Evolutionary conservation across 2,329 filamentous ascomycete genomes (phyloP), one percentile per base, ranked within the genome.

Genomic region (Alternaria alternata): DNA sequence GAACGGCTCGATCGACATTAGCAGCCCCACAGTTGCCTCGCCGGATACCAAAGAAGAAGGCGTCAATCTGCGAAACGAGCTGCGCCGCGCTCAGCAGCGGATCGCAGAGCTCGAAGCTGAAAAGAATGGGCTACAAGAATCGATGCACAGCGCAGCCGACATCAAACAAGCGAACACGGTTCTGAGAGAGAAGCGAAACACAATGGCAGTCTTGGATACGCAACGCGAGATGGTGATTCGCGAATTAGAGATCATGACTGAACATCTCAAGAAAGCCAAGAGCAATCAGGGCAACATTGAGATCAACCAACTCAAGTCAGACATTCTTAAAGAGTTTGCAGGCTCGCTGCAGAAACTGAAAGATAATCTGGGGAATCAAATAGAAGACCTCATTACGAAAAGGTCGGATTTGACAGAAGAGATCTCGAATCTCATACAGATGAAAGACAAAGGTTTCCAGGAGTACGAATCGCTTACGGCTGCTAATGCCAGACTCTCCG

Each of bases 151-250:
- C 28, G 84, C 85, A 5, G 83, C 82, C 14, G 86, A 87, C 63
- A 87, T 89, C 62, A 91, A 91, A 79, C 90, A 89, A 69, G 88
- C 96, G 30, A 96, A 96, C 78, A 93, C 91, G 69, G 94, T 94
- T 75, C 83, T 98, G 24, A 86, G 91, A 36, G 94, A 98, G 79
- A 98, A 98, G 82, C 87, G 95, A 59, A 97, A 96, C 72, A 98
- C 95, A 0, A 95, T 99, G 77, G 94, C 94, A 7, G 91, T 96
- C 18, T 84, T 98, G 52, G 94, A 98, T 76, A 94, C 94, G 0
- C 93, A 97, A 79, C 93, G 93, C 51, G 94, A 98, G 79, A 94
- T 98, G 77, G 94, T 97, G 80, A 92, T 98, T 71, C 90, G 92
- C 41, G 93, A 98, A 78, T 84, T 98, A 18, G 93, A 96, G 74